Conservation (phyloP, 306 rosid genomes). For the Casuarina cunninghamiana region DNA sequence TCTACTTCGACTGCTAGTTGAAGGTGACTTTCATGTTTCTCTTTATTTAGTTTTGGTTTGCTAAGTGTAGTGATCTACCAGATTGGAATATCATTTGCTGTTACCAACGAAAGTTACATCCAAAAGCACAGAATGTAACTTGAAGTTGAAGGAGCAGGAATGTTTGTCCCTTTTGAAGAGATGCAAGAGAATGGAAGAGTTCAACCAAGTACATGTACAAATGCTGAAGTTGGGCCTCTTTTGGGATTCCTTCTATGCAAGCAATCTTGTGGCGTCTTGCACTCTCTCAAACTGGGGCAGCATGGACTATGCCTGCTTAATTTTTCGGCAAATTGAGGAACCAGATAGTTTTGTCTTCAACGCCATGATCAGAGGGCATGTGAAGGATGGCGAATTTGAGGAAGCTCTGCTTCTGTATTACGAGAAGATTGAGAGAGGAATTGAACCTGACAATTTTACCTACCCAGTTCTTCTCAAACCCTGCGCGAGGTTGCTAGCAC, state of each 20-base stretch:
- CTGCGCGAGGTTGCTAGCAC: conserved; percentile 49
- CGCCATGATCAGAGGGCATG: conserved; percentile 69
- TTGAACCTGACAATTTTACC: conserved; percentile 71
- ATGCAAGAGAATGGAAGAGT: conserved; percentile 66
- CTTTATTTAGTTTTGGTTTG: conserved; percentile 18
- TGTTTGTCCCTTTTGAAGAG: conserved; percentile 56
- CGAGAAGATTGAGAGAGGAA: conserved; percentile 63
- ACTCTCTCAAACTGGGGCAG: conserved; percentile 82
- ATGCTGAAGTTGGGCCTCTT: conserved; percentile 62
- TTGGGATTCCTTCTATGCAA: conserved; percentile 58
- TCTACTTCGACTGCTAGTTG: conserved; percentile 12
- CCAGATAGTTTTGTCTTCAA: conserved; percentile 72
- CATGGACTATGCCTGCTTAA: conserved; percentile 86
- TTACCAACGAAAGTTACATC: conserved; percentile 45
- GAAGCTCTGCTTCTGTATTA: conserved; percentile 51
- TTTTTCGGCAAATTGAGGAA: conserved; percentile 62
- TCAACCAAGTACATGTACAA: conserved; percentile 70
- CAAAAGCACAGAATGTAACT: conserved; percentile 41
- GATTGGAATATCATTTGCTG: conserved; percentile 33
- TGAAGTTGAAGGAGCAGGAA: conserved; percentile 55
- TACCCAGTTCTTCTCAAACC: conserved; percentile 74
- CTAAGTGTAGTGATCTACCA: background rate
- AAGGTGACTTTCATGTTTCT: conserved; percentile 5
- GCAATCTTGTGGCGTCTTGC: conserved; percentile 72
- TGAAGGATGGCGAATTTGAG: conserved; percentile 44